phyloP scores from a whole-genome alignment of 2,329 filamentous ascomycete genomes.

The Phyllosticta ampelicida region DNA sequence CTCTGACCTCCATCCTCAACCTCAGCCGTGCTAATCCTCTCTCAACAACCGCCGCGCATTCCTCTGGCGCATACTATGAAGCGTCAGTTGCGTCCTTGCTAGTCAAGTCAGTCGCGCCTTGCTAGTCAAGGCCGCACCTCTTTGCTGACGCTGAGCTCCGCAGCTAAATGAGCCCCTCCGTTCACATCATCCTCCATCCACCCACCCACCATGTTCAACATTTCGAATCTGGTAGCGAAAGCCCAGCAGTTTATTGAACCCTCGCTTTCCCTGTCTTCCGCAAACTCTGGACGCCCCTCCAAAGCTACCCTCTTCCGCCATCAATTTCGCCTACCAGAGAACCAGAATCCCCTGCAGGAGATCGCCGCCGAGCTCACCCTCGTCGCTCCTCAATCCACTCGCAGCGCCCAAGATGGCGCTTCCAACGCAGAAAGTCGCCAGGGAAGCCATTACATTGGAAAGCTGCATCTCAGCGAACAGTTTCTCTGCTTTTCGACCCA shows the following conservation, averaged over 20 bases:
- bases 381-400: slow-evolving; percentile 51
- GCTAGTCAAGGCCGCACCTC: neutral
- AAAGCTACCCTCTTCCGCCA: slow-evolving; percentile 89
- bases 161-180: slow-evolving; percentile 11
- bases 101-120: neutral
- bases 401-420: slow-evolving; percentile 32
- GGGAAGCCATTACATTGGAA: slow-evolving; percentile 83
- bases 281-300: slow-evolving; percentile 71
- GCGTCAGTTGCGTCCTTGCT: slow-evolving; percentile 6
- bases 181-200: neutral
- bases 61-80: slow-evolving; percentile 10
- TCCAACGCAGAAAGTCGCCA: slow-evolving; percentile 56
- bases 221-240: slow-evolving; percentile 83
- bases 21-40: slow-evolving; percentile 2
- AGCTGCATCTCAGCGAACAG: slow-evolving; percentile 85
- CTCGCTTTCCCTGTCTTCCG: slow-evolving; percentile 59
- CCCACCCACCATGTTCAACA: slow-evolving; percentile 37
- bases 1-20: slow-evolving; percentile 4
- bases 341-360: slow-evolving; percentile 88
- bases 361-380: slow-evolving; percentile 94
- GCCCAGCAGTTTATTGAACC: slow-evolving; percentile 92
- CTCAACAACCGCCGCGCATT: slow-evolving; percentile 4
- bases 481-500: slow-evolving; percentile 97
- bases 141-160: slow-evolving; percentile 1
- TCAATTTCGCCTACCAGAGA: slow-evolving; percentile 89